Evolutionary conservation across 208 protist genomes (phyloP), one percentile per base, ranked within the genome.

Genomic region (Wallacemonas sp.): DNA sequence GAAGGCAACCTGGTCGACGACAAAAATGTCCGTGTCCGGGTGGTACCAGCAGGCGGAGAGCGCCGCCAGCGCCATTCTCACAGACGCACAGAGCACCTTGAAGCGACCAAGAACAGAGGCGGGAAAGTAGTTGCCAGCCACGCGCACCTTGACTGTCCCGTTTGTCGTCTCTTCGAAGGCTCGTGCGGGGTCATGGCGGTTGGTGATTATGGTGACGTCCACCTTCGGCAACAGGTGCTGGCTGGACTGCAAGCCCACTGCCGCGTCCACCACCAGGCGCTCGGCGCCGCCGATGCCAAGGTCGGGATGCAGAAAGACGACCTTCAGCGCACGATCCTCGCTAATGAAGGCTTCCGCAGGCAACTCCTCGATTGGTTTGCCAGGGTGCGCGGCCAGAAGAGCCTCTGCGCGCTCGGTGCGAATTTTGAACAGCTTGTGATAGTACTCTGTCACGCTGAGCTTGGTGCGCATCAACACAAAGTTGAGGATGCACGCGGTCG

Each of bases 251-350:
- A 99, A 66, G 6, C 85, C 96, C 1, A 98, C 32, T 0, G 94
- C 98, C 6, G 96, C 89, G 73, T 99, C 98, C 1, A 99, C 81
- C 24, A 99, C 85, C 6, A 99, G 87, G 17, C 98, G 81, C 81
- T 99, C 98, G 19, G 98, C 98, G 3, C 98, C 98, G 15, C 98
- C 98, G 63, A 99, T 95, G 36, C 95, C 95, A 2, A 99, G 79
- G 66, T 99, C 97, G 1, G 97, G 97, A 71, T 99, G 98, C 3
- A 99, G 53, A 66, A 99, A 98, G 13, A 90, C 79, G 1, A 99
- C 72, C 24, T 81, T 76, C 38, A 83, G 53, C 6, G 71, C 71
- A 17, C 61, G 45, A n/a, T 60, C 58, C 42, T 15, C 3, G 15
- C 30, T 1, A 26, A 57, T 57, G 29, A 38, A 57, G 0, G 6